Evolutionary conservation across 768 basidiomycete genomes (phyloP), one percentile per base, ranked within the genome.

Genomic region (Russula griseocarnosa): DNA sequence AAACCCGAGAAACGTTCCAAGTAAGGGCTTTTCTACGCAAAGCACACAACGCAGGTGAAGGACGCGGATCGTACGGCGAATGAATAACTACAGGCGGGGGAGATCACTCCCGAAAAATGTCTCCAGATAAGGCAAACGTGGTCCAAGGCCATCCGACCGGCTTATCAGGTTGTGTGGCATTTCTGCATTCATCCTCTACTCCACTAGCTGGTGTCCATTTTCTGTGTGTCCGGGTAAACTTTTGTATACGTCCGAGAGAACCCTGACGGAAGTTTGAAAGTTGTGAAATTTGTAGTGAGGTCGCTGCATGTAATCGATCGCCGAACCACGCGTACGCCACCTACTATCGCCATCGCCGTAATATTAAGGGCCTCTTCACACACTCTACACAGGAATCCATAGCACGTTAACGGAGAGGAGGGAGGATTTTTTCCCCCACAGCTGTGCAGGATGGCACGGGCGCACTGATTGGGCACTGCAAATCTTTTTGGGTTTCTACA

Each of bases 1-100:
- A 55, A 22, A 38, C 5, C 4, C 42, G 26, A 44, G 10, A 20
- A 9, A 28, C 26, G 36, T 40, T 30, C 40, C 28, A 6, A 32
- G 56, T 58, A 47, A 14, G 16, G 13, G n/a, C 36, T 13, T 36
- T 13, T 13, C 13, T 36, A 4, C 1, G 7, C 28, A 6, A 7
- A 49, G 16, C 26, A 3, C 14, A 40, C 14, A 28, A 30, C 30
- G 9, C 28, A 13, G 5, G 26, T 49, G 22, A 14, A 46, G 44
- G 18, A 46, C 58, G 63, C 47, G 58, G 63, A 64, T 64, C 63
- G 46, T 30, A 50, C 46, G 44, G 58, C 63, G 52, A 63, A 58
- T 32, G 42, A 32, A 16, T 32, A 30, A 53, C 30, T 28, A 14
- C 7, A 7, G 6, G 42, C 20, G 8, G 46, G 46, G 44, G 11